Evolutionary conservation across 768 basidiomycete genomes (phyloP).

Genomic region (Tricholoma bakamatsutake): DNA sequence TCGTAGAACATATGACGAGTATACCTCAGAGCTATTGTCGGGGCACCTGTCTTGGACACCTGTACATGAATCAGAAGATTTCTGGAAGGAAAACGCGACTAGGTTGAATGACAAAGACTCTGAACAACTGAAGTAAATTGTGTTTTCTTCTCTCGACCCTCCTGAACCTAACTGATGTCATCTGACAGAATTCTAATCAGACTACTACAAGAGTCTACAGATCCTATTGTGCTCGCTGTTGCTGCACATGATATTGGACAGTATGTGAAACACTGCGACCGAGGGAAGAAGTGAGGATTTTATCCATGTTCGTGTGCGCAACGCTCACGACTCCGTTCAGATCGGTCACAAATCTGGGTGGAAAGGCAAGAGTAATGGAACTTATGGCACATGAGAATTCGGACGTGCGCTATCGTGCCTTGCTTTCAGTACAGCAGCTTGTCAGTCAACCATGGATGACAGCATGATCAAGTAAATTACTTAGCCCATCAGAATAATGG

Average conservation of each 20-base stretch:
- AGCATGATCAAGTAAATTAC: constrained; percentile 23
- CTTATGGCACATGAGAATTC: constrained; percentile 86
- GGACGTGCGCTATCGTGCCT: constrained; percentile 89
- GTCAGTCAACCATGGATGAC: constrained; percentile 85
- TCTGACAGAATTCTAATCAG: constrained; percentile 63
- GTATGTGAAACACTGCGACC: constrained; percentile 87
- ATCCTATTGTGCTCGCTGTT: constrained; percentile 81
- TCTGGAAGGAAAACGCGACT: constrained; percentile 94
- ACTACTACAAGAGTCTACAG: constrained; percentile 61
- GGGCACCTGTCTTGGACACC: constrained; percentile 95
- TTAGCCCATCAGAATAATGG: background rate
- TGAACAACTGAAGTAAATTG: constrained; percentile 72
- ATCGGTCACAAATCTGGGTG: constrained; percentile 76
- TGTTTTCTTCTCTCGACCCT: background rate
- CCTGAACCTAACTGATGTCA: background rate
- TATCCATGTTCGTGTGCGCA: background rate
- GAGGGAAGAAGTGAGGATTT: constrained; percentile 78
- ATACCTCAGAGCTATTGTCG: constrained; percentile 81
- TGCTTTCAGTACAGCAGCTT: constrained; percentile 85
- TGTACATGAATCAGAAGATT: constrained; percentile 92
- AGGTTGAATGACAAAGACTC: constrained; percentile 83
- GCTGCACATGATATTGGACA: constrained; percentile 92
- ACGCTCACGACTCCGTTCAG: constrained; percentile 22
- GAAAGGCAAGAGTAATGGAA: constrained; percentile 84
- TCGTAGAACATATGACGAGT: constrained; percentile 90